A percentile compares a stretch with the other conserved stretches of the same genome.
Conservation (phyloP, 257 asterid genomes). For the Nyctanthes arbortristis region DNA sequence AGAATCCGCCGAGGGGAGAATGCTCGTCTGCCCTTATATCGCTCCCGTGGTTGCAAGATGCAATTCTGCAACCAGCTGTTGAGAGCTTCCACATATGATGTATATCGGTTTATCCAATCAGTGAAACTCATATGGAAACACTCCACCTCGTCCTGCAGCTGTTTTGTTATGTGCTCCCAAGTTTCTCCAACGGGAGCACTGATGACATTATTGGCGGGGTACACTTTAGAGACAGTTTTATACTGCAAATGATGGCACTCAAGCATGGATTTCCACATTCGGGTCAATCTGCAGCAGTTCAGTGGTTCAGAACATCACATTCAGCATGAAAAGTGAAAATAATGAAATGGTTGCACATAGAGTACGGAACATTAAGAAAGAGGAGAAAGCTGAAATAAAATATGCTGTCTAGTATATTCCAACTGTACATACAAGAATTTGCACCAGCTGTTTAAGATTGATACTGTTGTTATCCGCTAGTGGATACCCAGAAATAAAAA, state of each 20-base stretch:
- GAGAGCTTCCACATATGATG: constrained; percentile 77
- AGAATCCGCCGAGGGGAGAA: constrained; percentile 79
- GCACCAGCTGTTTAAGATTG: background rate
- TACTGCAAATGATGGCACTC: constrained; percentile 95
- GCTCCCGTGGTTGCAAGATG: constrained; percentile 79
- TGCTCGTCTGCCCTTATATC: constrained; percentile 67
- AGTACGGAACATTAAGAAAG: too few relatives aligned
- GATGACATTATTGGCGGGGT: constrained; percentile 59
- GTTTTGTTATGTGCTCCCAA: constrained; percentile 65
- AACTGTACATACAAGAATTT: background rate
- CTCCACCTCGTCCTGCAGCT: constrained; percentile 84
- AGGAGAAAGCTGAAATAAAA: background rate
- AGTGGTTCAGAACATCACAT: background rate
- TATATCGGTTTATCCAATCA: constrained; percentile 86
- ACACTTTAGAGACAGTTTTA: constrained; percentile 81
- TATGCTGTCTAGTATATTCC: background rate
- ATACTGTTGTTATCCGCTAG: too few relatives aligned
- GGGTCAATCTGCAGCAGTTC: constrained; percentile 51
- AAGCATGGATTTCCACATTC: constrained; percentile 99
- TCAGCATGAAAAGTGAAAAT: too few relatives aligned
- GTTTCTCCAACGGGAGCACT: constrained; percentile 57
- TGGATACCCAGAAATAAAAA: too few relatives aligned
- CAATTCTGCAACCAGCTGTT: constrained; percentile 94
- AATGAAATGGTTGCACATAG: too few relatives aligned
- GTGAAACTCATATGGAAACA: constrained; percentile 85